Evolutionary conservation across 2,329 filamentous ascomycete genomes (phyloP), one percentile per base, ranked within the genome.

Genomic region (Lachnellula suecica): DNA sequence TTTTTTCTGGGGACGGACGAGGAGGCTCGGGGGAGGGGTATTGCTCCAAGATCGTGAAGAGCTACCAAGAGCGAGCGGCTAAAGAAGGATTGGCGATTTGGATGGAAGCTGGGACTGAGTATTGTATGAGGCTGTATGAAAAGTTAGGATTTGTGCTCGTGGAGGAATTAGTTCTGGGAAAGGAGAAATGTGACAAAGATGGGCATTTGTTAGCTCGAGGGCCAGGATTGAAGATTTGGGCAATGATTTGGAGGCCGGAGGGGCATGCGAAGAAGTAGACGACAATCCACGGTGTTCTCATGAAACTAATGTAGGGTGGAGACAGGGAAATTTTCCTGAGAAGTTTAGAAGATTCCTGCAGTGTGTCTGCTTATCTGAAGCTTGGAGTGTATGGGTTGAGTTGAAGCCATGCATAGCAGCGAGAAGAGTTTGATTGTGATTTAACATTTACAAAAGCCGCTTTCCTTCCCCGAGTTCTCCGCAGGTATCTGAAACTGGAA

Each of bases 201-300:
- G 59, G 60, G 24, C 23, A 41, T 27, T 3, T 17, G 9, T 31
- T 47, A 29, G 34, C 45, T 15, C 59, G 52, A 19, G 56, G 57
- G 2, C 54, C 49, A 13, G 59, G 60, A 4, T 45, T 60, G 10
- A 49, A 37, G 20, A 47, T 57, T 23, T 59, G 59, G 54, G 59
- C 38, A 1, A 61, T 63, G 60, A 40, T 60, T 38, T 63, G 59
- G 59, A 49, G 54, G 47, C 52, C 51, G 5, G 43, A 53, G 25
- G 51, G 50, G n/a, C 15, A 37, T 37, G 8, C 5, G 34, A 37
- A 6, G 13, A 24, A 17, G 22, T 44, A n/a, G n/a, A n/a, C n/a
- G n/a, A n/a, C n/a, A n/a, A n/a, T n/a, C n/a, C n/a, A n/a, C n/a
- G n/a, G n/a, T n/a, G n/a, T n/a, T n/a, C n/a, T n/a, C n/a, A n/a